Conservation (phyloP, 768 basidiomycete species). For the Hericium alpestre region DNA sequence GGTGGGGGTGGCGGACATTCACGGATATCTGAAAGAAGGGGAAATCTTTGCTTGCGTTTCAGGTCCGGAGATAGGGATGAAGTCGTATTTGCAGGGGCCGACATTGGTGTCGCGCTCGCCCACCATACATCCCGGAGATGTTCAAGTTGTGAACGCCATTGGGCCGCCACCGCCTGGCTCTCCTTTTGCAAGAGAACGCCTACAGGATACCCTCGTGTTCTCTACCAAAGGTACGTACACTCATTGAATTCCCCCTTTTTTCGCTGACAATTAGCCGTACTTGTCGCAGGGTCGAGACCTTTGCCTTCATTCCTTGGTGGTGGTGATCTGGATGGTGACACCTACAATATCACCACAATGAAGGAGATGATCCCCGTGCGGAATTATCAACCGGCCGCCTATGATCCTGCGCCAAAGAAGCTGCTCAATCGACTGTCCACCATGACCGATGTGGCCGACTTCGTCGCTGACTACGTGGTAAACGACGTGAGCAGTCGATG, state of each 20-base stretch:
- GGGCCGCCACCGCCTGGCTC: conserved; percentile 45
- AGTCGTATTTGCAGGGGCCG: conserved; percentile 41
- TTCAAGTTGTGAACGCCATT: conserved; percentile 49
- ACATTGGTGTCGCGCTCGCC: conserved; percentile 55
- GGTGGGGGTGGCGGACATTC: conserved; percentile 64
- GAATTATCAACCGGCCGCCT: conserved; percentile 32
- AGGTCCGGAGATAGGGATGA: conserved; percentile 23
- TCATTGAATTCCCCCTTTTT: not conserved
- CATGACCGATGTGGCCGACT: conserved; percentile 57
- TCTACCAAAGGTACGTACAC: conserved; percentile 37
- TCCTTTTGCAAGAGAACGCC: conserved; percentile 38
- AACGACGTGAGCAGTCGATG: conserved; percentile 27
- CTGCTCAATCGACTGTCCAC: conserved; percentile 37
- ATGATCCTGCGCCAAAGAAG: conserved; percentile 37
- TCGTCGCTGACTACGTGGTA: conserved; percentile 59
- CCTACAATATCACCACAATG: conserved; percentile 34
- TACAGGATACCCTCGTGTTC: conserved; percentile 59
- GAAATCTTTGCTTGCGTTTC: conserved; percentile 56
- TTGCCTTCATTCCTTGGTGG: conserved; percentile 56
- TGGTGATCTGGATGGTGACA: conserved; percentile 61
- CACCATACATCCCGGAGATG: conserved; percentile 60
- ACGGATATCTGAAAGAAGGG: conserved; percentile 37
- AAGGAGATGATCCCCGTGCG: conserved; percentile 16
- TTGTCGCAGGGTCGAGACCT: conserved; percentile 39
- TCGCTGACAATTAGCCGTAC: not conserved